Evolutionary conservation across 1,284 basidiomycete genomes (phyloP), one percentile per base, ranked within the genome.

Genomic region (Moesziomyces sp.): DNA sequence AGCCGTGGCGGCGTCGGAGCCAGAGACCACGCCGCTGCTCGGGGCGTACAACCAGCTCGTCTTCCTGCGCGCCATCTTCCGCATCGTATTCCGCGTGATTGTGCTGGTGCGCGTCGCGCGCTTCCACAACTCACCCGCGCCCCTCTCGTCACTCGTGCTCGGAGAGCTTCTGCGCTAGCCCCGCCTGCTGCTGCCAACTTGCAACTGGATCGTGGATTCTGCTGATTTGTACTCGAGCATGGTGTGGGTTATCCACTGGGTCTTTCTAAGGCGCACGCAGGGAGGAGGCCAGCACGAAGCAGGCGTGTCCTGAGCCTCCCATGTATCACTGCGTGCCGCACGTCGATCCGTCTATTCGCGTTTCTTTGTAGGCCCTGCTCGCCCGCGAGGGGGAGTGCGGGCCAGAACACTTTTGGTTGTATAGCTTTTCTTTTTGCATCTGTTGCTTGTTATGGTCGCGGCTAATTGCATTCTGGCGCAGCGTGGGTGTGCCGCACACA

Each of bases 31-130:
- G 24, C 23, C n/a, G 26, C 43, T 52, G 45, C 28, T 60, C 23
- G 24, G 56, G 5, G 51, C 53, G 4, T 45, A 35, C 51, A 53
- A 34, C 34, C 61, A 61, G 26, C 61, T 60, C 16, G 21, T 65
- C 38, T 60, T 60, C 50, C 53, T 70, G 6, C 61, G 62, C 6
- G 61, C 61, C 47, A 65, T 60, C 28, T 59, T 64, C 40, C 54
- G 62, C 47, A 52, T 70, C 54, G 46, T 70, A 43, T 70, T 70
- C 19, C 61, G 62, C 38, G 61, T 70, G 46, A 53, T 70, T 16
- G 61, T 70, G 28, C 48, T 70, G 4, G 55, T 65, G 14, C 57
- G 62, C 11, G 16, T 65, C 1, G 46, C 68, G 7, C 19, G 58
- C 8, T 60, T 65, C 38, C 53, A 57, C 13, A 52, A 60, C 24